Evolutionary conservation across 495 filamentous ascomycete species (phyloP), one percentile per base, ranked within the genome.

Genomic region (Pyrenula aspistea): DNA sequence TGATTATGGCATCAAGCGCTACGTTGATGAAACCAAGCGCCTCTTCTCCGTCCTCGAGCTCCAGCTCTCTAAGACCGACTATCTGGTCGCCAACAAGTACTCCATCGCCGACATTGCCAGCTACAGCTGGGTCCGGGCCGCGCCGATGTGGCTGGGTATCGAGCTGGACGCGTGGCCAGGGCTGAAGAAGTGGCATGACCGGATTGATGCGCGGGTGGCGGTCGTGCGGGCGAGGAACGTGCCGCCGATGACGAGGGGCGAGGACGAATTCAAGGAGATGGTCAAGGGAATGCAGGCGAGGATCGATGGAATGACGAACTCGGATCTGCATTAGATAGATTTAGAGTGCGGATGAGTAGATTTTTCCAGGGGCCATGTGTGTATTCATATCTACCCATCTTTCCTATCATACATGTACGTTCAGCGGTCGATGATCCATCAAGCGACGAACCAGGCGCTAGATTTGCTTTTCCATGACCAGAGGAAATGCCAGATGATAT

Each of bases 61-160:
- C 31, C 64, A 70, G 1, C 69, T 78, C 49, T 58, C 67, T 51
- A 69, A 71, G 48, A 70, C 74, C 12, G 74, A 70, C 2, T 73
- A 70, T 51, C 61, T 73, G 2, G 71, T 71, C 2, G 72, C 72
- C 1, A 51, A 62, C 15, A 73, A 71, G 55, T 69, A 71, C 49
- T 73, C 72, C 0, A 71, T 75, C 56, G 73, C 73, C 0, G 72
- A 75, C 56, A 68, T 75, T 48, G 68, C 69, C 10, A 70, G 58
- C 47, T 75, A 62, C 57, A 50, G 63, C 1, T 75, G 73, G 73
- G 63, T 71, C 21, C 60, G 61, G 8, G 51, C 48, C 52, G 65
- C 42, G 0, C 63, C 66, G 19, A 20, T 25, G 15, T 42, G 54
- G 10, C 31, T 70, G 51, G 65, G 64, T 23, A 58, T 71, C 53